Evolutionary conservation across 148 eudicot genomes (phyloP), one percentile per base, ranked within the genome.

Genomic region (Chenopodium suecicum): DNA sequence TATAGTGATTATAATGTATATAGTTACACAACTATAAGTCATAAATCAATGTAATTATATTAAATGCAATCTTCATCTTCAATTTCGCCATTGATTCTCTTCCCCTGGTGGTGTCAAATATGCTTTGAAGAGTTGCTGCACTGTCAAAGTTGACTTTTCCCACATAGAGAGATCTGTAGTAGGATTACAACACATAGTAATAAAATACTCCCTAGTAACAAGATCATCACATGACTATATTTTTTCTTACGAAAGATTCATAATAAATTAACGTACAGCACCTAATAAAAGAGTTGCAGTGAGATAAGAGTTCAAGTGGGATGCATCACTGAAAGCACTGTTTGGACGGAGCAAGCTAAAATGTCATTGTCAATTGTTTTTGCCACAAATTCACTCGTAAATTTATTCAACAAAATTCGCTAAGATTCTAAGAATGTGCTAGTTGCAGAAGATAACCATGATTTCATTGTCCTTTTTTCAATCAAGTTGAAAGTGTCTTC

Each of bases 1-100:
- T 75, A 29, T 69, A 52, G 22, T 27, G 77, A 74, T 25, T 50
- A 23, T 50, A 23, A 48, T 83, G 76, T 82, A 82, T 77, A 73
- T 71, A 83, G 81, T 16, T 56, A 56, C 62, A 56, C 22, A 56
- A 72, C 77, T 60, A 23, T 17, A 69, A 68, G n/a, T 10, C 32
- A 72, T 29, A 79, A 11, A 52, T 50, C 65, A 34, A 75, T 20
- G 34, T 74, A 74, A 63, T 75, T 76, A 50, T 66, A 68, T 74
- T 23, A 64, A 64, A 81, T 81, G 68, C 65, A 58, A 66, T 78
- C 3, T 65, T 23, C 23, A 14, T 29, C 19, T 37, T 29, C 34
- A 41, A 41, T 41, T 41, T 41, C 44, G 44, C 44, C 44, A 66
- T 25, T 25, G 32, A 25, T 27, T 23, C 70, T 29, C 60, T 54